Conservation (phyloP, 2,329 filamentous ascomycete genomes). For the Tolypocladium tropicale region DNA sequence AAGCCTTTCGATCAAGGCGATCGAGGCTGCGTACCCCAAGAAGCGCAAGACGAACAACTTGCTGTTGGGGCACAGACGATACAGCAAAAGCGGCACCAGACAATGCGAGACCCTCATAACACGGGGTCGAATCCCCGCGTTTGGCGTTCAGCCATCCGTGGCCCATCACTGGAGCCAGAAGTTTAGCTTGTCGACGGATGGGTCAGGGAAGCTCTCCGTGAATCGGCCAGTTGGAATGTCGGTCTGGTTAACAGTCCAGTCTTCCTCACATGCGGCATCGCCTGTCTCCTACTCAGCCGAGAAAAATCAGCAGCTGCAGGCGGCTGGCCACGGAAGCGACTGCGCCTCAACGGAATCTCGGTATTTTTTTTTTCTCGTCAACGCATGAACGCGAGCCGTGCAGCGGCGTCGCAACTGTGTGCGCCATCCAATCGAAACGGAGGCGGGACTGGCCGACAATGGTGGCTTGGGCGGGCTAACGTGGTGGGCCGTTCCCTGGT, state of each 20-base stretch:
- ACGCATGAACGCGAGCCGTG: not conserved
- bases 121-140: not conserved
- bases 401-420: not conserved
- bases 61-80: not conserved
- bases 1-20: not conserved
- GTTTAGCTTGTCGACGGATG: not conserved
- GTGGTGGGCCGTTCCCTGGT: not conserved
- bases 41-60: not conserved
- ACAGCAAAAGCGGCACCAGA: not conserved
- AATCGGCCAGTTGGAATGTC: not conserved
- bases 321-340: not conserved
- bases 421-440: not conserved
- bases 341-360: not conserved
- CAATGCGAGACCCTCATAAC: not conserved
- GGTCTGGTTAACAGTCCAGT: not conserved
- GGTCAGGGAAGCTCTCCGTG: not conserved
- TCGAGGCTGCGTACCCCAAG: not conserved
- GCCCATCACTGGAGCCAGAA: not conserved
- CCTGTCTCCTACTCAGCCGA: not conserved
- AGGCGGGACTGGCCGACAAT: not conserved
- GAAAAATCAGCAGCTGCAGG: not conserved
- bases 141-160: not conserved
- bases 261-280: not conserved
- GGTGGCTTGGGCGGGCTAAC: not conserved
- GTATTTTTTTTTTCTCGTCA: not conserved